Conservation (phyloP, 2,329 filamentous ascomycete genomes). For the Cercospora sesami region DNA sequence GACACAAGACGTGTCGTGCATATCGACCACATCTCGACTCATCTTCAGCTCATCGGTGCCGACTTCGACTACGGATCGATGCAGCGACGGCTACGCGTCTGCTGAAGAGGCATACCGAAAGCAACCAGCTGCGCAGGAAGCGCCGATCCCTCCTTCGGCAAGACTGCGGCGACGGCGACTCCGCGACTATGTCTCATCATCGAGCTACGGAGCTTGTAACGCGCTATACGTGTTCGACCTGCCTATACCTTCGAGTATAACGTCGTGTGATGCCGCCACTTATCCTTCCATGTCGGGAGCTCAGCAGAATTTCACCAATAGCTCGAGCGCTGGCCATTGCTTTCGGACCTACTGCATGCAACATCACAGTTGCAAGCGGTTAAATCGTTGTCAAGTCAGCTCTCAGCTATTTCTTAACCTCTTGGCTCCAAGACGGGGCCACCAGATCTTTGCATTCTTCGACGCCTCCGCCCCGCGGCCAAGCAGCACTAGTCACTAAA, state of each 20-base stretch:
- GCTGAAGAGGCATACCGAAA: background rate
- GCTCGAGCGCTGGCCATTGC: background rate
- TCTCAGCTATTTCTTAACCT: conserved; percentile 16
- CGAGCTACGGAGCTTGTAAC: background rate
- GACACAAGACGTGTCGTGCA: background rate
- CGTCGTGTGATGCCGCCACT: background rate
- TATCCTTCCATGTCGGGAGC: background rate
- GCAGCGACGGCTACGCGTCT: background rate
- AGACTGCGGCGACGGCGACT: background rate
- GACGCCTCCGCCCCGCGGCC: conserved; percentile 8
- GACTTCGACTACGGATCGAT: background rate
- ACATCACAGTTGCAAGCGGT: conserved; percentile 10
- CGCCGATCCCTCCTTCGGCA: background rate
- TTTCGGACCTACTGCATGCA: background rate
- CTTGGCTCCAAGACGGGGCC: background rate
- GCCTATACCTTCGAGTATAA: background rate
- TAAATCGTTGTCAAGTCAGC: conserved; percentile 9
- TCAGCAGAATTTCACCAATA: background rate
- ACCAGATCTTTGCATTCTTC: conserved; percentile 12
- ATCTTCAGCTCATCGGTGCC: background rate
- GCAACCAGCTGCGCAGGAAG: background rate
- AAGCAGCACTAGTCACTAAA: conserved; percentile 10
- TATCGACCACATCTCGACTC: background rate
- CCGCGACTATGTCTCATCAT: background rate
- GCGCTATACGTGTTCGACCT: background rate